Conservation (phyloP, 108 stramenopile genomes). For the Licmophora abbreviata region DNA sequence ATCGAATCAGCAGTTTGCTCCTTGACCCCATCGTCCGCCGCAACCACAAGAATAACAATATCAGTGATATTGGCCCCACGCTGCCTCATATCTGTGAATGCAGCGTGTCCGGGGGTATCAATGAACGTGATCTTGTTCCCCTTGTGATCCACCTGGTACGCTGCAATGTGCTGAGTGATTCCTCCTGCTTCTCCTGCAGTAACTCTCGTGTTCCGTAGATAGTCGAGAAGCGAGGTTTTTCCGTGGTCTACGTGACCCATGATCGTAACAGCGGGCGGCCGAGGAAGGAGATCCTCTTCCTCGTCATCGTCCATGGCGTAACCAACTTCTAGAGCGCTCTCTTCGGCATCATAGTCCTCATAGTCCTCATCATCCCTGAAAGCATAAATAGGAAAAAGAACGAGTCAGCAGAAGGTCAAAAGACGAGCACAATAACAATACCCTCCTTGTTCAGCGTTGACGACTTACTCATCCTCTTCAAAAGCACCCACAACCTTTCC, state of each 20-base stretch:
- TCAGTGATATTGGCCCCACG: conserved; percentile 97
- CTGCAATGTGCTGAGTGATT: conserved; percentile 97
- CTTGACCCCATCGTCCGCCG: conserved; percentile 97
- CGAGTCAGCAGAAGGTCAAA: background rate
- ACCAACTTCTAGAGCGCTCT: conserved; percentile 55
- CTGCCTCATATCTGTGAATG: conserved; percentile 95
- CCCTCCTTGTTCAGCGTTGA: conserved; percentile 34
- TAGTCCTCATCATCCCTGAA: conserved; percentile 2
- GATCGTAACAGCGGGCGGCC: conserved; percentile 96
- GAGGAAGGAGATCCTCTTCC: conserved; percentile 45
- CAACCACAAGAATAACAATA: conserved; percentile 98
- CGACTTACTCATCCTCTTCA: conserved; percentile 46
- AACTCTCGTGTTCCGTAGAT: conserved; percentile 83
- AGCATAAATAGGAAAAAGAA: conserved; percentile 2
- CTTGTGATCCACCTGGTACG: conserved; percentile 81
- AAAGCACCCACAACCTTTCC: conserved; percentile 70
- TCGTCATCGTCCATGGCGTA: conserved; percentile 71
- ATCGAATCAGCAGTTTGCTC: conserved; percentile 98
- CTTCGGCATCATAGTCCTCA: conserved; percentile 19
- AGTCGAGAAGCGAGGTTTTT: conserved; percentile 97
- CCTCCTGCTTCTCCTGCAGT: conserved; percentile 97
- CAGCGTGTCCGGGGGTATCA: conserved; percentile 99
- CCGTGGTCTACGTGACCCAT: conserved; percentile 99
- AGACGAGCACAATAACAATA: background rate
- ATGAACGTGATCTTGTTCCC: conserved; percentile 90